These are phyloP conservation scores for Lactifluus subvellereus DNA, from an alignment of 768 basidiomycete genomes.

Conservation along the genomic window DNA sequence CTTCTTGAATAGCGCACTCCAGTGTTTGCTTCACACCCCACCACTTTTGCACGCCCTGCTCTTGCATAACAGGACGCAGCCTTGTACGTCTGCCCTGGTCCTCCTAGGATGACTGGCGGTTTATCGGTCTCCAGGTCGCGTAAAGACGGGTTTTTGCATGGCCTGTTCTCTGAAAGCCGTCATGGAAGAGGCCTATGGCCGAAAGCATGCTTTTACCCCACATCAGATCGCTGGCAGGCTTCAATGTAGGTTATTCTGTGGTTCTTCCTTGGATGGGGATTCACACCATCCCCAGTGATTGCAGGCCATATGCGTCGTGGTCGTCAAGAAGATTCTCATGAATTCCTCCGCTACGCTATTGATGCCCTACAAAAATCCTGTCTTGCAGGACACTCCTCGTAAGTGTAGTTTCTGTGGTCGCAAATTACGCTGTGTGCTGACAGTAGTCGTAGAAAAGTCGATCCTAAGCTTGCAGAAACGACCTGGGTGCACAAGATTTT, in stretches of 20 bases:
- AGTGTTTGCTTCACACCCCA: slow-evolving; percentile 89
- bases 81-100: slow-evolving; percentile 45
- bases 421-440: neutral
- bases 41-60: slow-evolving; percentile 65
- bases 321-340: slow-evolving; percentile 97
- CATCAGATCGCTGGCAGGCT: slow-evolving; percentile 58
- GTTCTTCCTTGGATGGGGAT: slow-evolving; percentile 4
- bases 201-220: slow-evolving; percentile 53
- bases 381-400: slow-evolving; percentile 67
- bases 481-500: slow-evolving; percentile 95
- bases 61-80: slow-evolving; percentile 42
- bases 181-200: slow-evolving; percentile 46
- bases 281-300: slow-evolving; percentile 49
- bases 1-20: slow-evolving; percentile 91
- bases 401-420: slow-evolving; percentile 28
- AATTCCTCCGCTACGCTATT: slow-evolving; percentile 91
- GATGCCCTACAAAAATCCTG: slow-evolving; percentile 87
- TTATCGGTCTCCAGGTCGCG: slow-evolving; percentile 33
- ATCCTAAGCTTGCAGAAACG: slow-evolving; percentile 68
- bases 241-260: slow-evolving; percentile 41
- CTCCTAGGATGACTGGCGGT: neutral
- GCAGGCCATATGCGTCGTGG: slow-evolving; percentile 87
- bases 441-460: slow-evolving; percentile 49
- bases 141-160: slow-evolving; percentile 66
- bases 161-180: slow-evolving; percentile 60